These are phyloP conservation scores for Cornus kousa DNA, from an alignment of 148 eudicot genomes.

Conservation along the genomic window DNA sequence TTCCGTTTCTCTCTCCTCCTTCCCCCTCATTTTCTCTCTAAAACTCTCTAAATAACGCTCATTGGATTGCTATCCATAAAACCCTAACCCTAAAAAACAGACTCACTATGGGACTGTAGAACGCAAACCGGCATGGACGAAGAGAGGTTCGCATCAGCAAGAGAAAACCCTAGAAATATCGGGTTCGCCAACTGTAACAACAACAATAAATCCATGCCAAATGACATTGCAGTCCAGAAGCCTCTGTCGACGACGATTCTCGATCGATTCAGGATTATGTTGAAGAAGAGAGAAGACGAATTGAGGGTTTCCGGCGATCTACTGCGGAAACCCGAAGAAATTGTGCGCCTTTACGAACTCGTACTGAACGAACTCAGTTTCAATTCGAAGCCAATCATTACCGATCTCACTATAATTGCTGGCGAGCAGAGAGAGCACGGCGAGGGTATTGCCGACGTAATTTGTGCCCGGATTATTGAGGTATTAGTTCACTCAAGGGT, in stretches of 20 bases:
- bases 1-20: too few relatives aligned
- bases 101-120: neutral
- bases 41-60: neutral
- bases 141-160: constrained; percentile 8
- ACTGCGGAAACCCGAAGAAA: constrained; percentile 40
- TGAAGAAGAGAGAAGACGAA: constrained; percentile 55
- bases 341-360: constrained; percentile 63
- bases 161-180: constrained; percentile 17
- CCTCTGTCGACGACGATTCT: constrained; percentile 39
- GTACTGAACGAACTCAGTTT: constrained; percentile 64
- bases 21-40: neutral
- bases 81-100: constrained; percentile 20
- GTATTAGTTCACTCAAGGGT: neutral
- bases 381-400: constrained; percentile 90
- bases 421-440: neutral
- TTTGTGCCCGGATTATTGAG: constrained; percentile 4
- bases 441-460: neutral
- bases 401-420: constrained; percentile 35
- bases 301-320: constrained; percentile 35
- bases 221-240: constrained; percentile 26
- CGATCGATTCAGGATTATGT: constrained; percentile 58
- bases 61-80: neutral
- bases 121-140: constrained; percentile 13
- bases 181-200: constrained; percentile 1
- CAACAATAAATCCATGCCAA: neutral